phyloP scores from a whole-genome alignment of 495 filamentous ascomycete genomes.

The Aspergillus cristatus region DNA sequence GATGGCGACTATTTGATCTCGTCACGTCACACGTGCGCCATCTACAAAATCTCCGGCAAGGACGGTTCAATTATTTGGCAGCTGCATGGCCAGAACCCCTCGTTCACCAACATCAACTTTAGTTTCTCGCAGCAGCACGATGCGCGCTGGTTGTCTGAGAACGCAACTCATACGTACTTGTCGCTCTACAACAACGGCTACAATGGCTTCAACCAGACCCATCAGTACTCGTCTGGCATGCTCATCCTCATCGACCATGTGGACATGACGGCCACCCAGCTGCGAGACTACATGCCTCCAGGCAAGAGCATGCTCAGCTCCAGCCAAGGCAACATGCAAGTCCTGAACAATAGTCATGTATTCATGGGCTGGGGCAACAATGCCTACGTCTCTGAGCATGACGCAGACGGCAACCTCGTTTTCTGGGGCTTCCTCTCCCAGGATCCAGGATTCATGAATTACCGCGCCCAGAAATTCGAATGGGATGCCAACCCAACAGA shows the following conservation, averaged over 20 bases:
- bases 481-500: slow-evolving; percentile 37
- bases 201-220: slow-evolving; percentile 41
- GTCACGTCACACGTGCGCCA: slow-evolving; percentile 46
- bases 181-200: slow-evolving; percentile 49
- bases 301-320: slow-evolving; percentile 40
- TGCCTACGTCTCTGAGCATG: slow-evolving; percentile 49
- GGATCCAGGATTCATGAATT: slow-evolving; percentile 31
- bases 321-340: slow-evolving; percentile 53
- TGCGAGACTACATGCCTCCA: slow-evolving; percentile 32
- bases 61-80: slow-evolving; percentile 51
- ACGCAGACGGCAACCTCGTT: slow-evolving; percentile 42
- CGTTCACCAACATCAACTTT: slow-evolving; percentile 40
- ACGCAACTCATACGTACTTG: slow-evolving; percentile 40
- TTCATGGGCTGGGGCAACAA: slow-evolving; percentile 55
- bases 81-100: slow-evolving; percentile 41
- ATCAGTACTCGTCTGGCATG: slow-evolving; percentile 46
- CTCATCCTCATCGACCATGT: slow-evolving; percentile 47
- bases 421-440: slow-evolving; percentile 35
- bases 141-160: slow-evolving; percentile 45
- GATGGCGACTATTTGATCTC: slow-evolving; percentile 53
- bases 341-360: slow-evolving; percentile 44
- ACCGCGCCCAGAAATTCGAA: slow-evolving; percentile 35
- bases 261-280: slow-evolving; percentile 39
- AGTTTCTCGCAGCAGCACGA: slow-evolving; percentile 57
- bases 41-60: slow-evolving; percentile 52